Percentiles rank a stretch among this genome's conserved stretches.
phyloP scores from a whole-genome alignment of 495 filamentous ascomycete genomes.

The Penicillium malachiteum region DNA sequence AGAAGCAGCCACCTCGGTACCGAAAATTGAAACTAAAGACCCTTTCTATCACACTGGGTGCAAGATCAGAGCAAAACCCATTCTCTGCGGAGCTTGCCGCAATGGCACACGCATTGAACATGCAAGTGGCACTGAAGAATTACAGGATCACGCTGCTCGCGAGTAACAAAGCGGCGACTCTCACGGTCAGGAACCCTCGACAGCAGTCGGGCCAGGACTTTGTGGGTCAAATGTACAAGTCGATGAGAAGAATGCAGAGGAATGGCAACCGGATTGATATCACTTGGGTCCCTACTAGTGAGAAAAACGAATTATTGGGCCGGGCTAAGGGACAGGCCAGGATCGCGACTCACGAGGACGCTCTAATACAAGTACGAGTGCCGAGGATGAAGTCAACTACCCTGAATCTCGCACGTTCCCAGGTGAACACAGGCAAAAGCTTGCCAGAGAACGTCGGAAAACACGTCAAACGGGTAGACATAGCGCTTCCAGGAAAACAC shows the following conservation, averaged over 20 bases:
- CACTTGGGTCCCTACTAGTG: constrained; percentile 11
- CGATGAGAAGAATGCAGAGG: constrained; percentile 7
- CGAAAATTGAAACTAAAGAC: background rate
- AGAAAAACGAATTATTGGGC: constrained; percentile 17
- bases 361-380: constrained; percentile 8
- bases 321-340: constrained; percentile 23
- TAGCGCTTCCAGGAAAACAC: constrained; percentile 27
- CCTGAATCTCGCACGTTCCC: constrained; percentile 6
- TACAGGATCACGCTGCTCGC: too few species aligned
- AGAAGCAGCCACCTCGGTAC: background rate
- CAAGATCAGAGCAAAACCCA: background rate
- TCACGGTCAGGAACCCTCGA: too few species aligned
- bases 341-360: constrained; percentile 8
- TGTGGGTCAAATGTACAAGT: constrained; percentile 1
- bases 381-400: too few species aligned
- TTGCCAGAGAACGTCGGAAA: constrained; percentile 22
- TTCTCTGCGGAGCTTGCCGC: too few species aligned
- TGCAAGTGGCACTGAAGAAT: too few species aligned
- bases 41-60: background rate
- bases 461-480: constrained; percentile 28
- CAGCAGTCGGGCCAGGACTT: too few species aligned
- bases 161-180: too few species aligned
- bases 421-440: constrained; percentile 7
- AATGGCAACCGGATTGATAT: constrained; percentile 13
- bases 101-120: too few species aligned